Conservation (phyloP, 352 stramenopile species). For the Globisporangium acanthophoron region DNA sequence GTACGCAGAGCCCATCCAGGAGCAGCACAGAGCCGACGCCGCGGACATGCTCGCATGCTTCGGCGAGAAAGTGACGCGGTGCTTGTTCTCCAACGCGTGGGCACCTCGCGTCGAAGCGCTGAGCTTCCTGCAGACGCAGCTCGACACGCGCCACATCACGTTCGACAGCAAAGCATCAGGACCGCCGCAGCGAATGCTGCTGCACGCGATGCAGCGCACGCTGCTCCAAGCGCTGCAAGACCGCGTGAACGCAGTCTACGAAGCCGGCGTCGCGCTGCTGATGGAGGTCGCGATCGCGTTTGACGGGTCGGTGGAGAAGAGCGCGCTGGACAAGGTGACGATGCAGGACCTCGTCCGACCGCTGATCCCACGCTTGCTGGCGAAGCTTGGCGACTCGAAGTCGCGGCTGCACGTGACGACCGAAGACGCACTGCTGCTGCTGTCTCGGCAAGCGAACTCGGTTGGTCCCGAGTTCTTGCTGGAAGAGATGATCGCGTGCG, state of each 20-base stretch:
- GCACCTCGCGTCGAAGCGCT: slow-evolving; percentile 73
- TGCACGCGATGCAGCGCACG: slow-evolving; percentile 46
- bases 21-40: slow-evolving; percentile 46
- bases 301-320: slow-evolving; percentile 20
- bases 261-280: slow-evolving; percentile 57
- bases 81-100: slow-evolving; percentile 79
- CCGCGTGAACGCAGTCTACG: slow-evolving; percentile 73
- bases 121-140: slow-evolving; percentile 64
- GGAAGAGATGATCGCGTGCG: slow-evolving; percentile 63
- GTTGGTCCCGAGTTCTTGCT: slow-evolving; percentile 69
- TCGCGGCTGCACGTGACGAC: slow-evolving; percentile 58
- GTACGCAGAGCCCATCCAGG: slow-evolving; percentile 72
- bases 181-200: slow-evolving; percentile 11
- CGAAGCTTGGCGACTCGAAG: slow-evolving; percentile 76
- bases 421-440: slow-evolving; percentile 66
- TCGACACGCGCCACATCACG: slow-evolving; percentile 45
- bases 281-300: slow-evolving; percentile 72
- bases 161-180: slow-evolving; percentile 24
- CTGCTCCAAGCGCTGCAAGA: slow-evolving; percentile 60
- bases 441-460: slow-evolving; percentile 52
- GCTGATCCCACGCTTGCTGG: slow-evolving; percentile 61
- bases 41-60: slow-evolving; percentile 44
- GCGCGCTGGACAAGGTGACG: neutral
- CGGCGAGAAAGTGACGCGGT: slow-evolving; percentile 68
- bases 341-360: slow-evolving; percentile 58